Evolutionary conservation across 208 protist species (phyloP), one percentile per base, ranked within the genome.

Genomic region (Porcisia deanei): DNA sequence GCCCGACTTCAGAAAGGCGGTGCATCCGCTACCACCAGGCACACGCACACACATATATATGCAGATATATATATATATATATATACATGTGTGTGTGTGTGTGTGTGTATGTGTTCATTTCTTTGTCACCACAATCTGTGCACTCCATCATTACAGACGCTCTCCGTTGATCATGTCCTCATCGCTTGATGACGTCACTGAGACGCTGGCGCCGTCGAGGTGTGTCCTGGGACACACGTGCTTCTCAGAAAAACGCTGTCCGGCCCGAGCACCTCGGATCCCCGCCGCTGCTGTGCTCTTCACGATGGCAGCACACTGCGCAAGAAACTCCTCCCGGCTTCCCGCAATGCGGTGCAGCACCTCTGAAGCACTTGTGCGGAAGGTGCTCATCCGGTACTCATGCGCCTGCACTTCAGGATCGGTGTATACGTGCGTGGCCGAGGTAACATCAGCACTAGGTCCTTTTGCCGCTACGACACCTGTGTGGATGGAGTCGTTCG

Each of bases 261-360:
- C 43, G 6, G 37, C 37, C 60, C 43, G 60, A n/a, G 60, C 60
- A n/a, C 60, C 37, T 65, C 37, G 54, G 20, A 25, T 22, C 9
- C 65, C n/a, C 30, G 65, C 74, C 12, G 79, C 76, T 3, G 84
- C 79, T 49, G 84, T 82, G 22, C 78, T 82, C 68, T 84, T 83
- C 30, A 97, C 88, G 4, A 95, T 84, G 25, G 86, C 82, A 3
- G 89, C 85, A 69, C 93, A 97, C 69, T 88, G 85, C 18, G 85
- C 82, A 64, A 97, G 71, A 63, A 94, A 92, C 66, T 89, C 88
- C 41, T 93, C 89, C 1, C 91, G 87, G 71, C 90, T 94, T 41
- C 85, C 82, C 16, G 89, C 89, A 63, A 97, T 93, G 45, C 83
- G 83, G 20, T 79, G 84, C 65, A 97, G 85, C 58, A 97, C 87